Evolutionary conservation across 345 rosid genomes (phyloP).

Genomic region (Anastatica hierochuntica): DNA sequence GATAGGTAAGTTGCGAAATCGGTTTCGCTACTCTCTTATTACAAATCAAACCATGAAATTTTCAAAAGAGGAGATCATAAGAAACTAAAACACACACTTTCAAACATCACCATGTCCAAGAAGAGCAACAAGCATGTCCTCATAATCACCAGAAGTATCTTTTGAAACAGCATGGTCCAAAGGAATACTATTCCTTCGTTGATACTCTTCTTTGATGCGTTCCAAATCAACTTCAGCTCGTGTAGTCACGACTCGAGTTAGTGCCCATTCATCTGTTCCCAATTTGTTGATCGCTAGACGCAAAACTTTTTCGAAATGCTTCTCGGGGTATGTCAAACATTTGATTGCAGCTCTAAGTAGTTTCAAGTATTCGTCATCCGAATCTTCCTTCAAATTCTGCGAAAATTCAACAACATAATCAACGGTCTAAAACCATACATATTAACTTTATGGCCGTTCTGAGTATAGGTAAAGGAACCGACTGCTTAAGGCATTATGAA

Average conservation of each 20-base stretch:
- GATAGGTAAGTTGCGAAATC: not conserved
- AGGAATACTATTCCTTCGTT: slow-evolving; percentile 59
- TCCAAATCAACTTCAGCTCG: slow-evolving; percentile 83
- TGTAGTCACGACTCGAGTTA: slow-evolving; percentile 64
- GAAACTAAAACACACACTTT: not conserved
- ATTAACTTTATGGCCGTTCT: no score
- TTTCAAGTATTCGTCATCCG: slow-evolving; percentile 53
- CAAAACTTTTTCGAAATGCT: slow-evolving; percentile 70
- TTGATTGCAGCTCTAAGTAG: slow-evolving; percentile 60
- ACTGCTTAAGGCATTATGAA: no score
- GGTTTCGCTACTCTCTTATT: not conserved
- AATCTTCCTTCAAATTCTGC: slow-evolving; percentile 44
- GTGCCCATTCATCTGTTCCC: slow-evolving; percentile 86
- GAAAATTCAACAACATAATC: not conserved
- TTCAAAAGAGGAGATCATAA: not conserved
- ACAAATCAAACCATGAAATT: not conserved
- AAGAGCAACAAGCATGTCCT: slow-evolving; percentile 65
- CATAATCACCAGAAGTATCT: slow-evolving; percentile 77
- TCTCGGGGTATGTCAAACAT: slow-evolving; percentile 81
- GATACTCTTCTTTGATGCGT: slow-evolving; percentile 70
- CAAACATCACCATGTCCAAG: slow-evolving; percentile 52
- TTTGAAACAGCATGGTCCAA: slow-evolving; percentile 59
- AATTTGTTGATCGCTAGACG: slow-evolving; percentile 58
- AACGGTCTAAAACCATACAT: no score
- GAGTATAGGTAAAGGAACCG: no score